phyloP scores from a whole-genome alignment of 768 basidiomycete species.

The Cystofilobasidium macerans region DNA sequence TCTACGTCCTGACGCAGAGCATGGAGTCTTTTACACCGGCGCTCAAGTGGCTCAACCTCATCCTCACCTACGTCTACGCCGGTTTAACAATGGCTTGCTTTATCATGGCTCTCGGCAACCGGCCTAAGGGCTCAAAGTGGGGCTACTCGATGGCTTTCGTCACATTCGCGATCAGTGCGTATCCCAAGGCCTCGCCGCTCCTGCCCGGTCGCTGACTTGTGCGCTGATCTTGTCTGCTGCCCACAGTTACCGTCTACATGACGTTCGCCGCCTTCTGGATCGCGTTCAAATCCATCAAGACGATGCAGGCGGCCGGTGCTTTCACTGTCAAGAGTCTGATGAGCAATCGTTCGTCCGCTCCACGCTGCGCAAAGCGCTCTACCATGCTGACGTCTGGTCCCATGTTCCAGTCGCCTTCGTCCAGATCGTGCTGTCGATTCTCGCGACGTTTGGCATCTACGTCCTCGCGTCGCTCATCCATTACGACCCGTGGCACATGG shows the following conservation, averaged over 20 bases:
- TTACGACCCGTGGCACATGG: conserved; percentile 96
- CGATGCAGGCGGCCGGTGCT: conserved; percentile 44
- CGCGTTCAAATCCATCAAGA: conserved; percentile 66
- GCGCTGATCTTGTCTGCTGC: background rate
- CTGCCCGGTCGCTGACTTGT: background rate
- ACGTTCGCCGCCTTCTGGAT: conserved; percentile 58
- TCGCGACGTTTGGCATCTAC: conserved; percentile 84
- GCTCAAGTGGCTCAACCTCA: conserved; percentile 48
- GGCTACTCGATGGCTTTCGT: conserved; percentile 59
- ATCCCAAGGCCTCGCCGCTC: background rate
- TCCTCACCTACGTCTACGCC: conserved; percentile 77
- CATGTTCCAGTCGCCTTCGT: conserved; percentile 49
- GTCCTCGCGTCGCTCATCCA: conserved; percentile 63
- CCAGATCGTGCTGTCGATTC: conserved; percentile 71
- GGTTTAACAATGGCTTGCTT: conserved; percentile 71
- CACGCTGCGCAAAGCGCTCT: no score
- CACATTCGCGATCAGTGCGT: background rate
- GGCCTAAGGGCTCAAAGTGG: conserved; percentile 49
- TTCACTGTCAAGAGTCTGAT: conserved; percentile 55
- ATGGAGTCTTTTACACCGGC: conserved; percentile 45
- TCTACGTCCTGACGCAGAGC: conserved; percentile 19
- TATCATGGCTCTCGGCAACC: conserved; percentile 74
- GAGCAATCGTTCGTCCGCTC: conserved; percentile 41
- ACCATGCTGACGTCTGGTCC: no score
- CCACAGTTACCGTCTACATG: conserved; percentile 79